These are phyloP conservation scores for Fusarium nisikadoi DNA, from an alignment of 2,329 filamentous ascomycete species.

Conservation along the genomic window DNA sequence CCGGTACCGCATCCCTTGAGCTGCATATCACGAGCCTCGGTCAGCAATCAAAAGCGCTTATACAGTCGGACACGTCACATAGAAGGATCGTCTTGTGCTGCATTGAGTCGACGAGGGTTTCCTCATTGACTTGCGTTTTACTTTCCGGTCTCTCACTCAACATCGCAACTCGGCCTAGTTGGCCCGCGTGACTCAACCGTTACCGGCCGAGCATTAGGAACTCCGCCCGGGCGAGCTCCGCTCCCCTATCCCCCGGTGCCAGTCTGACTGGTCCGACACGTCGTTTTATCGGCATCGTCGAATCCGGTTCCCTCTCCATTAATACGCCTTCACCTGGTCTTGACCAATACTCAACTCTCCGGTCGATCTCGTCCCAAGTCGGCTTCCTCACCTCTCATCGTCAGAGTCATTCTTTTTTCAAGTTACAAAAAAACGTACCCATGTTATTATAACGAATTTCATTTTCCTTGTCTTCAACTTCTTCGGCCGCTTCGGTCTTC, in stretches of 20 bases:
- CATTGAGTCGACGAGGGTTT: conserved; percentile 44
- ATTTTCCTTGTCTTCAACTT: conserved; percentile 48
- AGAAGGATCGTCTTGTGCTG: conserved; percentile 24
- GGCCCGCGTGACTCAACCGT: conserved; percentile 40
- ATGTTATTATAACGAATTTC: conserved; percentile 59
- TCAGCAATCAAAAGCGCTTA: conserved; percentile 24
- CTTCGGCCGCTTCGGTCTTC: conserved; percentile 46
- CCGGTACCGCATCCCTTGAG: conserved; percentile 18
- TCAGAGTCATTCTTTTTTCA: conserved; percentile 46
- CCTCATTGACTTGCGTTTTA: conserved; percentile 28
- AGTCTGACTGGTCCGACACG: conserved; percentile 45
- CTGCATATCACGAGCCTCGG: conserved; percentile 18
- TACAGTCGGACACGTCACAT: conserved; percentile 15
- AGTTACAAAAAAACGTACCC: conserved; percentile 48
- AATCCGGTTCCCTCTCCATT: conserved; percentile 33
- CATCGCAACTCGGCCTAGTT: conserved; percentile 29
- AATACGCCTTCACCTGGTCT: conserved; percentile 16
- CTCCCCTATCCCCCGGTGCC: conserved; percentile 45
- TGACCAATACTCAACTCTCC: conserved; percentile 12
- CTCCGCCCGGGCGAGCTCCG: conserved; percentile 45
- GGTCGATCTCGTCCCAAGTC: conserved; percentile 47
- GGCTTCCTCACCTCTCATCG: conserved; percentile 35
- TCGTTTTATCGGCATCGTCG: conserved; percentile 45
- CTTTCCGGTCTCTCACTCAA: conserved; percentile 15
- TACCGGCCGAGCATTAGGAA: conserved; percentile 39